A percentile compares a stretch with the other conserved stretches of the same genome.
These are phyloP conservation scores for Discostella stelligera DNA, from an alignment of 352 stramenopile genomes.

Conservation along the genomic window DNA sequence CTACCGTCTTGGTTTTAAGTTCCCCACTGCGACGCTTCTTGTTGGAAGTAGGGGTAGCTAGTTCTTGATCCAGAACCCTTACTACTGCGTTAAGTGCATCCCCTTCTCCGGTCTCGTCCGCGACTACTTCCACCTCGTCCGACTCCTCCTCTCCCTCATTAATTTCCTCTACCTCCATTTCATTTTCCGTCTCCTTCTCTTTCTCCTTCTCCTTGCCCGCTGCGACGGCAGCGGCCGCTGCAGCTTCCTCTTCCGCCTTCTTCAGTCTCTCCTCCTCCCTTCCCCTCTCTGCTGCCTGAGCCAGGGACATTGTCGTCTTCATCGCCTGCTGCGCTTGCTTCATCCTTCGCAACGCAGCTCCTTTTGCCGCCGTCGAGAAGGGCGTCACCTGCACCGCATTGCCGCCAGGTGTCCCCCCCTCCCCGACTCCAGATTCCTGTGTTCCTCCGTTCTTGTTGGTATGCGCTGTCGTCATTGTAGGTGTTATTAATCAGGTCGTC, in stretches of 20 bases:
- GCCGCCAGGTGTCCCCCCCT: not conserved
- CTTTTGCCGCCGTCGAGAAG: slow-evolving; percentile 1
- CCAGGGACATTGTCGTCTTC: slow-evolving; percentile 3
- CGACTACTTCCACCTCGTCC: slow-evolving; percentile 1
- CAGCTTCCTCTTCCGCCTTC: not conserved
- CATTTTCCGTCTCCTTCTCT: not conserved
- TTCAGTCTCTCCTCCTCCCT: not conserved
- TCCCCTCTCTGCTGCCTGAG: slow-evolving; percentile 1
- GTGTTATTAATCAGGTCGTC: not conserved
- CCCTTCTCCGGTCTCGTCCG: not conserved
- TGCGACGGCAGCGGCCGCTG: not conserved
- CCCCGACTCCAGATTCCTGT: not conserved
- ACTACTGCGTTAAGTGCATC: not conserved
- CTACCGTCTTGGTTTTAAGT: not conserved
- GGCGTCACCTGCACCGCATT: not conserved
- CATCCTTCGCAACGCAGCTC: not conserved
- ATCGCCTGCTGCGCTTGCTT: slow-evolving; percentile 6
- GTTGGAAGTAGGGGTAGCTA: not conserved
- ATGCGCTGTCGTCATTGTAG: not conserved
- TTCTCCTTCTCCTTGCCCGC: not conserved
- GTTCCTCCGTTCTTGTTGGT: slow-evolving; percentile 1
- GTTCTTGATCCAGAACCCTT: not conserved
- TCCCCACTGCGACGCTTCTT: slow-evolving; percentile 1
- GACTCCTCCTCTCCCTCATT: not conserved
- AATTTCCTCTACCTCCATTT: not conserved